Base-by-base conservation (phyloP, 495 filamentous ascomycete species). In the Talaromyces nanjingensis region DNA sequence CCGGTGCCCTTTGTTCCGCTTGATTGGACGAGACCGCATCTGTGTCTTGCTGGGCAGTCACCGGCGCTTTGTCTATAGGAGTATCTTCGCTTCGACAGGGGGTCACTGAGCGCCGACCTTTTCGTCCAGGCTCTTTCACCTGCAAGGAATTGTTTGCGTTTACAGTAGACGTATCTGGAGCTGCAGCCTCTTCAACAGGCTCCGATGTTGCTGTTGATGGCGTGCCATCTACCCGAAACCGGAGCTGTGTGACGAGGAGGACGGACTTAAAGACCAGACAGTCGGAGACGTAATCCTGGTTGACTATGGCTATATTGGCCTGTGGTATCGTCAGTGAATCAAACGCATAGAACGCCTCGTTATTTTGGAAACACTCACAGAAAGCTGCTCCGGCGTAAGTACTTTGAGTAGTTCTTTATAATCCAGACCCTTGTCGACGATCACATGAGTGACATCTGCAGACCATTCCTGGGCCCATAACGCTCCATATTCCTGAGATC, bases 261-360 rank as follows among this genome's bases (percentile, higher is more conserved):
- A 94, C 64, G 0, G 76, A 70, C 2, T 77, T 73, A 63, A 82
- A 88, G 31, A 78, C 75, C 37, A 94, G 85, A 62, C 92, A 97
- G 14, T 97, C 91, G 0, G 91, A 73, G 4, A 90, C 85, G 69
- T 92, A 98, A 2, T 77, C 74, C 59, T 94, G 91, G 64, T 92
- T 89, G 16, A 97, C 92, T 0, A 93, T 59, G 49, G 73, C 70
- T 16, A 89, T 68, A 6, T 74, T 68, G 7, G 73, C 63, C 86
- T 88, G 29, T 47, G 27, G 39, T 18, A 12, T 49, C 42, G 60
- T 79, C 53, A 85, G 70, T 49, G 70, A 27, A 39, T 31, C 63
- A 58, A 56, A 20, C 71, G 47, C 12, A 68, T 52, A 25, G 22
- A 29, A 27, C 4, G 2, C 2, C 4, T n/a, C 2, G 11, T 63